These are phyloP conservation scores for Xanthoconium stramineum DNA, from an alignment of 768 basidiomycete genomes.

Conservation along the genomic window DNA sequence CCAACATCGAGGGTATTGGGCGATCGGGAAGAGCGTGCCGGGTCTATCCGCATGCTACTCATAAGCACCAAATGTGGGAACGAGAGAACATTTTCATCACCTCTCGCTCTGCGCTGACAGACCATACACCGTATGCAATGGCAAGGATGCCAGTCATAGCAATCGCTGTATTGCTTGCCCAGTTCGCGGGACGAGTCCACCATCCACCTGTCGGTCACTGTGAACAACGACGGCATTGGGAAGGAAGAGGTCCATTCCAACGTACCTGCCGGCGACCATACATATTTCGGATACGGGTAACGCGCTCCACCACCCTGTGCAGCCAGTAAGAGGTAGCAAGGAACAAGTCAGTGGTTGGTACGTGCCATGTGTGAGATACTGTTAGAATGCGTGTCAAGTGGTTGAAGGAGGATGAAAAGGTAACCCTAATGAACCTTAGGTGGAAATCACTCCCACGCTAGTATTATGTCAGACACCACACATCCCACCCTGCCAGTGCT, in stretches of 20 bases:
- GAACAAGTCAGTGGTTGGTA: background rate
- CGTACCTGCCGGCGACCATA: slow-evolving; percentile 89
- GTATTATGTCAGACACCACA: background rate
- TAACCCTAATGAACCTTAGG: slow-evolving; percentile 10
- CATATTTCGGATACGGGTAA: slow-evolving; percentile 92
- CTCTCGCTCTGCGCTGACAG: slow-evolving; percentile 74
- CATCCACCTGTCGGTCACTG: slow-evolving; percentile 67
- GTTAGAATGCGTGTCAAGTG: background rate
- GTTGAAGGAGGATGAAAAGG: slow-evolving; percentile 1
- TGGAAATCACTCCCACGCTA: background rate
- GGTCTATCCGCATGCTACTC: slow-evolving; percentile 37
- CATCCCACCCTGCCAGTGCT: no score
- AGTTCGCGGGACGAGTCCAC: slow-evolving; percentile 92
- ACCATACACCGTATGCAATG: slow-evolving; percentile 66
- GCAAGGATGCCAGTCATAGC: slow-evolving; percentile 65
- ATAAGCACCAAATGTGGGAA: slow-evolving; percentile 5
- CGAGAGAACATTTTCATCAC: slow-evolving; percentile 35
- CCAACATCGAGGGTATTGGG: slow-evolving; percentile 78
- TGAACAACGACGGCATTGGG: background rate
- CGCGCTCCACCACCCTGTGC: slow-evolving; percentile 74
- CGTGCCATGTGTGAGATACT: slow-evolving; percentile 15
- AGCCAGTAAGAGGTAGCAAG: background rate
- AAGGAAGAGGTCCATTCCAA: background rate
- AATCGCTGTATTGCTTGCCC: slow-evolving; percentile 82
- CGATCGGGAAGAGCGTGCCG: slow-evolving; percentile 58